Base-by-base conservation (phyloP, 2,329 filamentous ascomycete genomes). In the Botrytis paeoniae region DNA sequence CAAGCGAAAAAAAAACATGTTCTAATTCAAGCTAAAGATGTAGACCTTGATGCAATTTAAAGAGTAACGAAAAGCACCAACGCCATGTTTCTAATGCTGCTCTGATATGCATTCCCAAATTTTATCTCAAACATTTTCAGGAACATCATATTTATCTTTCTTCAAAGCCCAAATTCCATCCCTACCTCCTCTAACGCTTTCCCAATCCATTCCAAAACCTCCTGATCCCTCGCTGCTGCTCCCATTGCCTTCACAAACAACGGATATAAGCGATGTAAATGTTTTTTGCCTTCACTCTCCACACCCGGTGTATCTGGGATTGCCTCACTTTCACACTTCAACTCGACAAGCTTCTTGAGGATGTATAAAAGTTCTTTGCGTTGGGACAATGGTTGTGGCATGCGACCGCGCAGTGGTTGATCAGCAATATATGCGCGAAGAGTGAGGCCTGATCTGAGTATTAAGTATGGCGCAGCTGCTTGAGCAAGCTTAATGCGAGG, bases 361-460 rank as follows among this genome's bases (percentile, higher is more conserved):
- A 95, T 86, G 78, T 93, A 92, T 7, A 92, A 80, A 18, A 99
- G 83, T 80, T 97, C 96, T 75, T 88, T 91, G 61, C 93, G 88
- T 79, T 97, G 93, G 14, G 89, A 91, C 8, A 93, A 85, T 0
- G 95, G 95, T 80, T 96, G 93, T 7, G 96, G 96, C 90, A 97
- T 96, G 68, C 91, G 88, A 0, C 96, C 95, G 22, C 96, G 88
- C 32, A 99, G 85, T 0, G 95, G 95, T 80, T 98, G 95, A 81
- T 99, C 96, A 6, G 94, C 93, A 63, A 97, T 91, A 80, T 97
- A 98, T 0, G 91, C 86, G 72, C 93, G 91, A n/a, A 98, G 83
- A 0, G 93, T 91, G 25, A 97, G 85, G 0, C 93, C 94, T 20
- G 92, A 90, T 4, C 96, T 90, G 2, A 97, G 85, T 62, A 98